phyloP scores from a whole-genome alignment of 306 rosid genomes.

The Abrus pulchellus region DNA sequence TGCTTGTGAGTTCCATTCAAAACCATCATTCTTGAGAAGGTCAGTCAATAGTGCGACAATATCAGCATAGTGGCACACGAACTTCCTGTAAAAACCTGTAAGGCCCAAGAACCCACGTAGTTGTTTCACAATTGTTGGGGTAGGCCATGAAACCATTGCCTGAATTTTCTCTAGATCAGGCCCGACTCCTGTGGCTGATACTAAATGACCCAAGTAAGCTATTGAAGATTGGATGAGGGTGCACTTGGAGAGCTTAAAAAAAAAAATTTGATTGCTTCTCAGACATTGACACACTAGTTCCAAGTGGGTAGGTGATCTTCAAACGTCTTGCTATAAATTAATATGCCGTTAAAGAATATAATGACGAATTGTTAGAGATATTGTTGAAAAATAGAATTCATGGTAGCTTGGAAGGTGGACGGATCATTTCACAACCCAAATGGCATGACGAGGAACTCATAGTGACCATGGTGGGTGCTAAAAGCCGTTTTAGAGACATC shows the following conservation, averaged over 20 bases:
- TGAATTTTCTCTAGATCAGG: too few species aligned
- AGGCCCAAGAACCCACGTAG: neutral
- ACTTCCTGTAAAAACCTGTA: neutral
- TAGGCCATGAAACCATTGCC: neutral
- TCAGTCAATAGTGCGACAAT: neutral
- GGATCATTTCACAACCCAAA: neutral
- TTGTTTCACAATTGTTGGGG: neutral
- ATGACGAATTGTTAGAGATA: neutral
- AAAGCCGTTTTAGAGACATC: neutral
- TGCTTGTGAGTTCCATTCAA: neutral
- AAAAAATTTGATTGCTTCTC: neutral
- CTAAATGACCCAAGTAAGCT: neutral
- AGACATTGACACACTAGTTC: neutral
- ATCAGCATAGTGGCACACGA: too few species aligned
- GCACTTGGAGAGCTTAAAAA: neutral
- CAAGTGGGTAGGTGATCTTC: neutral
- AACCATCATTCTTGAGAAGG: neutral
- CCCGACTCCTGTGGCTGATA: neutral
- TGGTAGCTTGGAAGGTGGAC: constrained; percentile 45
- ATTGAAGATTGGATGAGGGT: neutral
- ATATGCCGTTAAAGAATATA: neutral
- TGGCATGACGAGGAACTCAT: constrained; percentile 9
- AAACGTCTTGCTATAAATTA: neutral
- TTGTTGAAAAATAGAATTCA: neutral
- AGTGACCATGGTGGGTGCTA: neutral